These are phyloP conservation scores for Alternaria gaisen DNA, from an alignment of 2,329 filamentous ascomycete species.

Conservation along the genomic window DNA sequence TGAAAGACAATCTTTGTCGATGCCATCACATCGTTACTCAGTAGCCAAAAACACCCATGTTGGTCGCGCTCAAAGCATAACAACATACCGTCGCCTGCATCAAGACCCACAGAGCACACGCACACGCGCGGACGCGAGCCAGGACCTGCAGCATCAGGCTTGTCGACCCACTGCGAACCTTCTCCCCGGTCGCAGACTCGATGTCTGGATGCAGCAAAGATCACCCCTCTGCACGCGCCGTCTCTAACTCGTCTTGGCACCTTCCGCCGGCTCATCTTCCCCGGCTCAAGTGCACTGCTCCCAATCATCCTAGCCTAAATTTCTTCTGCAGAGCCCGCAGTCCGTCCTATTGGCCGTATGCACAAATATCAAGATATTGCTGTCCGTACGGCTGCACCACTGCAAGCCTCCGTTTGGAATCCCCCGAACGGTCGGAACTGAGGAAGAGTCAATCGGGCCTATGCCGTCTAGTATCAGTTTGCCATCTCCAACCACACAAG, in stretches of 20 bases:
- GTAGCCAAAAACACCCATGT: constrained; percentile 12
- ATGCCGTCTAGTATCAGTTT: neutral
- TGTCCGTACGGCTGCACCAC: constrained; percentile 23
- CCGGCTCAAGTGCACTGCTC: constrained; percentile 31
- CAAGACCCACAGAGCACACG: constrained; percentile 32
- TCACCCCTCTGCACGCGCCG: constrained; percentile 17
- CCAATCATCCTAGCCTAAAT: constrained; percentile 21
- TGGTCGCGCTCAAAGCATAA: constrained; percentile 5
- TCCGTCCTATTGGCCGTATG: constrained; percentile 24
- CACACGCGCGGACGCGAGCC: constrained; percentile 28
- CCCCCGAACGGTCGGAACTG: constrained; percentile 11
- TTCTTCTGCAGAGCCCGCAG: constrained; percentile 15
- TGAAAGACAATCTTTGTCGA: neutral
- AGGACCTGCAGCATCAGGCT: constrained; percentile 33
- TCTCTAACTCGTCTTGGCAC: constrained; percentile 10
- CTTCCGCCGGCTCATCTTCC: constrained; percentile 33
- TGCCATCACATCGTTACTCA: neutral
- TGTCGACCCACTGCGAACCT: constrained; percentile 22
- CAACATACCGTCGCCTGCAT: constrained; percentile 31
- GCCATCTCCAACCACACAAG: constrained; percentile 1
- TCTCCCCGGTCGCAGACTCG: constrained; percentile 22
- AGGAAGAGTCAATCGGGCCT: neutral
- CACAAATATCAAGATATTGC: constrained; percentile 16
- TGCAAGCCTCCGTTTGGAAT: constrained; percentile 22
- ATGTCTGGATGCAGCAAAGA: constrained; percentile 27